These are phyloP conservation scores for Neurospora sp. DNA, from an alignment of 2,329 filamentous ascomycete genomes.

Conservation along the genomic window DNA sequence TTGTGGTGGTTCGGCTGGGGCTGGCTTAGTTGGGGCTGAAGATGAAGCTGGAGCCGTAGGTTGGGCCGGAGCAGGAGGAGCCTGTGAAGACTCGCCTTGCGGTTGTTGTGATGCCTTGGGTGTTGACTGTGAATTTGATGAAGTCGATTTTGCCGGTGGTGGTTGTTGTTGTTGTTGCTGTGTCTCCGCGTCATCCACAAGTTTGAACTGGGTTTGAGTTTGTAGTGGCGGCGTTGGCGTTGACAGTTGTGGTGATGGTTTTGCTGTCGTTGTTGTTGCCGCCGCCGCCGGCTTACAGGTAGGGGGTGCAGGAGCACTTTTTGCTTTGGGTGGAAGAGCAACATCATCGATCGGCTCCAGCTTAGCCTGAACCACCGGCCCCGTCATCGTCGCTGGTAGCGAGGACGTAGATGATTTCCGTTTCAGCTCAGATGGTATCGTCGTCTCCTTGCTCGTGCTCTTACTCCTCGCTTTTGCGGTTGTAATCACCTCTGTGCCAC, in stretches of 20 bases:
- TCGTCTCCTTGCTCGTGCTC: not conserved
- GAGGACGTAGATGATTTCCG: not conserved
- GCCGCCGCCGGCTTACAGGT: not conserved
- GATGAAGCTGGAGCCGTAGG: not conserved
- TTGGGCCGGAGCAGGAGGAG: not conserved
- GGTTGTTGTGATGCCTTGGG: not conserved
- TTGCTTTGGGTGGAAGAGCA: not conserved
- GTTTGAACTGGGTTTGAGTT: not conserved
- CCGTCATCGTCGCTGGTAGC: not conserved
- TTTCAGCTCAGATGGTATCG: not conserved
- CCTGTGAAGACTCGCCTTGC: not conserved
- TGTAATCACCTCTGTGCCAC: not conserved
- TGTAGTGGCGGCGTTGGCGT: not conserved
- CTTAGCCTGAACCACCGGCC: not conserved
- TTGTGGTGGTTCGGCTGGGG: not conserved
- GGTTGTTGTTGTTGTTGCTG: not conserved
- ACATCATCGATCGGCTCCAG: slow-evolving; percentile 4
- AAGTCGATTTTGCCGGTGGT: not conserved
- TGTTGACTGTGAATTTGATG: not conserved
- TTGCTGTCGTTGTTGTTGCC: not conserved
- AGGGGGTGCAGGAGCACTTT: not conserved
- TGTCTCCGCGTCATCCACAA: not conserved
- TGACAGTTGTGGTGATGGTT: not conserved
- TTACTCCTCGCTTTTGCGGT: not conserved
- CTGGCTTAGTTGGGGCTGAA: too few species aligned